A percentile compares a stretch with the other conserved stretches of the same genome.
Conservation (phyloP, 78 protist species). For the Dictyostelium intermedium region DNA sequence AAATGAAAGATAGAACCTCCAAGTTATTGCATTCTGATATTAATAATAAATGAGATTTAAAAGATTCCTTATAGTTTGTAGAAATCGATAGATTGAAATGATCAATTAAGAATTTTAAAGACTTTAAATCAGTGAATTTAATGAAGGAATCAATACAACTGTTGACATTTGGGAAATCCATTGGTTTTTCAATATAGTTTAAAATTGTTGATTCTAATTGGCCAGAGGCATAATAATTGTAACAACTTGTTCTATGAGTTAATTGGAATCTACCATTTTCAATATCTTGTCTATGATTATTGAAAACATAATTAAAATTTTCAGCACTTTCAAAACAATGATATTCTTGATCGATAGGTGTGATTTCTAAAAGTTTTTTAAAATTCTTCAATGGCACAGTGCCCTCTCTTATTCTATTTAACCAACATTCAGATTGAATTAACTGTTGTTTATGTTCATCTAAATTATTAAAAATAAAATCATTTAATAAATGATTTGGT, state of each 20-base stretch:
- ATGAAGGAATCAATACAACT: neutral
- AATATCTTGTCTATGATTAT: neutral
- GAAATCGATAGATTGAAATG: neutral
- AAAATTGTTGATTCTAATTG: neutral
- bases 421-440: neutral
- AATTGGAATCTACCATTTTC: neutral
- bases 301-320: neutral
- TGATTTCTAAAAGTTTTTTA: neutral
- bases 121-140: neutral
- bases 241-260: neutral
- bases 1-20: neutral
- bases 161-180: neutral
- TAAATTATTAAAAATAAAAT: neutral
- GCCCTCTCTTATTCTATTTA: neutral
- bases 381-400: neutral
- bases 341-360: neutral
- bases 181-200: neutral
- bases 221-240: neutral
- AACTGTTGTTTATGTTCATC: neutral
- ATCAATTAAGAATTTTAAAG: neutral
- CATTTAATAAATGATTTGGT: neutral
- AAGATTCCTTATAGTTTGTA: neutral
- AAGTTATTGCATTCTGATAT: neutral
- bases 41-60: neutral
- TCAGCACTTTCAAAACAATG: neutral